phyloP scores from a whole-genome alignment of 192 early-diverging fungal genomes.

The Linnemannia hyalina region DNA sequence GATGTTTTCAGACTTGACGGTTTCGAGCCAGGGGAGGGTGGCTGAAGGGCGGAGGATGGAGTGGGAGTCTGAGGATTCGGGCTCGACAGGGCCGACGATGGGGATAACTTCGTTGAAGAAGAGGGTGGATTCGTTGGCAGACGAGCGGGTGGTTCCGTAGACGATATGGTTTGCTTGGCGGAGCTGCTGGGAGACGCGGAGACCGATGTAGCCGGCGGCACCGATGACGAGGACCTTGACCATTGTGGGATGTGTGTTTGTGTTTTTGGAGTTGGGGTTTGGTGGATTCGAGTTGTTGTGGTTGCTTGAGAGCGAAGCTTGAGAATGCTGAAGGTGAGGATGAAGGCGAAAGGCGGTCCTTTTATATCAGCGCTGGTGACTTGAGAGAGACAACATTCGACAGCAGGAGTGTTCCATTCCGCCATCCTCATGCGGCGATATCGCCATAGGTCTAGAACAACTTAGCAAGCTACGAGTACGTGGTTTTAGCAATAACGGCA shows the following conservation, averaged over 20 bases:
- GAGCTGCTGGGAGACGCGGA: conserved; percentile 45
- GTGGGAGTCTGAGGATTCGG: not conserved
- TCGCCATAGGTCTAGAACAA: not conserved
- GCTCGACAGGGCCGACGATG: conserved; percentile 24
- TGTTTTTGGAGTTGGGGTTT: not conserved
- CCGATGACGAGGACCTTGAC: conserved; percentile 59
- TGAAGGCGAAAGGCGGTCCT: not conserved
- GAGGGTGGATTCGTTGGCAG: conserved; percentile 26
- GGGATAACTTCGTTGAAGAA: conserved; percentile 48
- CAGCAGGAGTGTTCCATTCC: not conserved
- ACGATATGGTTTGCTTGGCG: conserved; percentile 51
- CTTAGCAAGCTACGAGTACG: not conserved
- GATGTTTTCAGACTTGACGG: conserved; percentile 18
- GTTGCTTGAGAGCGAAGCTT: not conserved
- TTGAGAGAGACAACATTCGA: too few species aligned
- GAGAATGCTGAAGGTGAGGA: not conserved
- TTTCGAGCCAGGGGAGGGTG: conserved; percentile 23
- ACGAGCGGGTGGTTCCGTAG: conserved; percentile 49
- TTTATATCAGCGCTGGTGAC: not conserved
- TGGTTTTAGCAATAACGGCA: not conserved
- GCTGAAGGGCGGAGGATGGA: not conserved
- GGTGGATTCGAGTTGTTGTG: not conserved
- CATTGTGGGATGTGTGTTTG: conserved; percentile 21
- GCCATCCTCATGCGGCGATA: not conserved
- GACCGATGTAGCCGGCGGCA: conserved; percentile 56